These are phyloP conservation scores for Mycena maculata DNA, from an alignment of 768 basidiomycete species.

Conservation along the genomic window DNA sequence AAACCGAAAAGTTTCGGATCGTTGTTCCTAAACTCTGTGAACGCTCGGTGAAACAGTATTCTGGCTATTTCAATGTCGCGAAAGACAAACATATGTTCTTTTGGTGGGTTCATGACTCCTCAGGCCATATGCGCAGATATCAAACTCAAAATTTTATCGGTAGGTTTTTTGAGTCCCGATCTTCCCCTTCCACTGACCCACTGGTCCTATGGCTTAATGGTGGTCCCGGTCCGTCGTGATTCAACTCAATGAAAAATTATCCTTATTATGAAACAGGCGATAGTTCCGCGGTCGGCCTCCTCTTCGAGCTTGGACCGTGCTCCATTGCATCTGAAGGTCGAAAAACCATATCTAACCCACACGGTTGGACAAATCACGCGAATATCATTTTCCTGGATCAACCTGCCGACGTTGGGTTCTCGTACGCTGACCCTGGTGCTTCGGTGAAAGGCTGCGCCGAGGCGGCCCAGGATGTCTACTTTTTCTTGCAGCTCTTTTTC, in stretches of 20 bases:
- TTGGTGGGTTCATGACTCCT: slow-evolving; percentile 51
- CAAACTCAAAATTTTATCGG: no score
- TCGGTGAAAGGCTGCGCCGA: slow-evolving; percentile 56
- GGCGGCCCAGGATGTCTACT: slow-evolving; percentile 61
- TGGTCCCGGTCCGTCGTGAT: slow-evolving; percentile 46
- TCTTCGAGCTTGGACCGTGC: slow-evolving; percentile 82
- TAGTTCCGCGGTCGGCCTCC: slow-evolving; percentile 60
- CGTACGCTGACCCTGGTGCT: slow-evolving; percentile 49
- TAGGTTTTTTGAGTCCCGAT: slow-evolving; percentile 76
- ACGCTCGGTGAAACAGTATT: slow-evolving; percentile 46
- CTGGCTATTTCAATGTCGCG: slow-evolving; percentile 68
- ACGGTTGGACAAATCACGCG: slow-evolving; percentile 60
- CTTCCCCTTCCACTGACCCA: slow-evolving; percentile 67
- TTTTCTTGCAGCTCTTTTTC: slow-evolving; percentile 50
- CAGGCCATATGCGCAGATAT: background rate
- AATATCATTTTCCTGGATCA: slow-evolving; percentile 52
- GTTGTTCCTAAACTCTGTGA: slow-evolving; percentile 26
- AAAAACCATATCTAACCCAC: slow-evolving; percentile 45
- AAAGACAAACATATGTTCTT: slow-evolving; percentile 71
- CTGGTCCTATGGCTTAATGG: slow-evolving; percentile 77
- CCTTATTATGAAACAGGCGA: slow-evolving; percentile 24
- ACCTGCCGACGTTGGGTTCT: slow-evolving; percentile 60
- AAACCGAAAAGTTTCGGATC: slow-evolving; percentile 20
- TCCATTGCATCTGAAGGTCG: slow-evolving; percentile 61
- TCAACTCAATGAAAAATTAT: background rate